These are phyloP conservation scores for Candida golubevii DNA, from an alignment of 805 yeast genomes.

Conservation along the genomic window DNA sequence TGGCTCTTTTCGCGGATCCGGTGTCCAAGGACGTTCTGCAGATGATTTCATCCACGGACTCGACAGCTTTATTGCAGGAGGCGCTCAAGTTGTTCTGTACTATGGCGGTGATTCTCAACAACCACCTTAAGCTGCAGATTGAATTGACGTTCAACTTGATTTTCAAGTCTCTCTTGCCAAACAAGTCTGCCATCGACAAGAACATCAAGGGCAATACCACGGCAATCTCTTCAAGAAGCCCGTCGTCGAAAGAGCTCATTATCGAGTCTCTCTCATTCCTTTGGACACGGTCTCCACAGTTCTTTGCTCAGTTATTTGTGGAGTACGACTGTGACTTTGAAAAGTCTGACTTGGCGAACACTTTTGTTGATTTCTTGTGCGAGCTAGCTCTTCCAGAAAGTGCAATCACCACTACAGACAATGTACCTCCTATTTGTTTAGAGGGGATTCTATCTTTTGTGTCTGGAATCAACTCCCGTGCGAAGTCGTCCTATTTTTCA, in stretches of 20 bases:
- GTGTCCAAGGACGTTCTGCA: conserved; percentile 83
- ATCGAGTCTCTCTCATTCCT: conserved; percentile 78
- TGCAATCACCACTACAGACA: conserved; percentile 71
- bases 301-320: conserved; percentile 72
- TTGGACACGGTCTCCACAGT: conserved; percentile 76
- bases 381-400: conserved; percentile 82
- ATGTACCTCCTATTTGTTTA: conserved; percentile 88
- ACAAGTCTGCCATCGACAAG: conserved; percentile 15
- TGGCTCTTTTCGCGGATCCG: conserved; percentile 68
- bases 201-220: conserved; percentile 16
- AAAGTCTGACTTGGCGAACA: conserved; percentile 68
- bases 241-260: conserved; percentile 67
- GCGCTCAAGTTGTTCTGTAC: conserved; percentile 74
- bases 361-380: conserved; percentile 65
- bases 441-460: conserved; percentile 79
- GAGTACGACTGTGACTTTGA: conserved; percentile 90
- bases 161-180: conserved; percentile 52
- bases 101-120: conserved; percentile 61
- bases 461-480: conserved; percentile 53
- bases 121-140: conserved; percentile 69
- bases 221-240: conserved; percentile 24
- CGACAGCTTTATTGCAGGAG: conserved; percentile 66
- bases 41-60: conserved; percentile 69
- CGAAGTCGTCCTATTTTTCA: conserved; percentile 21
- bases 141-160: conserved; percentile 67